phyloP scores from a whole-genome alignment of 257 asterid genomes.

The Avicennia marina region DNA sequence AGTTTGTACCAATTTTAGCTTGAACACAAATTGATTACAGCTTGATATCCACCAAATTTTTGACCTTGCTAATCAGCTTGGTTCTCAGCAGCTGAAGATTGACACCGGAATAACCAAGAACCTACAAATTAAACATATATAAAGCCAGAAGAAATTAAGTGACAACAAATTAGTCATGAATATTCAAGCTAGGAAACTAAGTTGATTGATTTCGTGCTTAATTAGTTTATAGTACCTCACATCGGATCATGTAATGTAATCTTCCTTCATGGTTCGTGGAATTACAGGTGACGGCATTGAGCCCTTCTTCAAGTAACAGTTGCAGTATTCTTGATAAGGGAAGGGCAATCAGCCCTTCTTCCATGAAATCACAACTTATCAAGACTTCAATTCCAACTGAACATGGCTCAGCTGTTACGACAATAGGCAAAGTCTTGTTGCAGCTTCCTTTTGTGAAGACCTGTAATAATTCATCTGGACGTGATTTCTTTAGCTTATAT shows the following conservation, averaged over 20 bases:
- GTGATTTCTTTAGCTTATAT: conserved; percentile 6
- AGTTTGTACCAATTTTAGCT: too few species aligned
- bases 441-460: conserved; percentile 5
- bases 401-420: conserved; percentile 32
- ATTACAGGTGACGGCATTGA: conserved; percentile 27
- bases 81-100: conserved; percentile 8
- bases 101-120: conserved; percentile 1
- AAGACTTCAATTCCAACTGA: conserved; percentile 43
- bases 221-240: conserved; percentile 27
- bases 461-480: not conserved
- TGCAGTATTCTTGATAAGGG: conserved; percentile 37
- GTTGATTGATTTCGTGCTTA: not conserved
- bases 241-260: conserved; percentile 32
- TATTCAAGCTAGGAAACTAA: too few species aligned
- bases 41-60: not conserved
- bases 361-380: conserved; percentile 20
- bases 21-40: not conserved
- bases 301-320: conserved; percentile 35
- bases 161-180: too few species aligned
- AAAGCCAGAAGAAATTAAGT: not conserved
- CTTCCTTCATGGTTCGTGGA: conserved; percentile 27
- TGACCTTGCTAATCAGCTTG: not conserved
- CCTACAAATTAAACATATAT: conserved; percentile 4
- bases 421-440: not conserved
- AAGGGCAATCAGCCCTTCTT: conserved; percentile 14